These are phyloP conservation scores for Rhizoclosmatium sp. DNA, from an alignment of 192 early-diverging fungal species.

Conservation along the genomic window DNA sequence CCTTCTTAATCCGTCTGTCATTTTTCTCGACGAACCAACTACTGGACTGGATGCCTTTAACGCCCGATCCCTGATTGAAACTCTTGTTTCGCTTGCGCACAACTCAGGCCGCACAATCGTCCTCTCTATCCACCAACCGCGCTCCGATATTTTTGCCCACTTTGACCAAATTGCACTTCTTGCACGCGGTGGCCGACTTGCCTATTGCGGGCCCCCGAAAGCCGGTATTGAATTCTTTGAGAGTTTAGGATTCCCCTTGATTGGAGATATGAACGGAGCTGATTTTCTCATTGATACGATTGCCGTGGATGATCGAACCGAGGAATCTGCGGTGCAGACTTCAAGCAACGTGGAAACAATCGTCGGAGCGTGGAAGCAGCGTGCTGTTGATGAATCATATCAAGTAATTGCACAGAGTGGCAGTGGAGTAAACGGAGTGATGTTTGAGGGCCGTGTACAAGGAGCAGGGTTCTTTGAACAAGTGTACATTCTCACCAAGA, in stretches of 20 bases:
- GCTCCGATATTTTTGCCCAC: slow-evolving; percentile 77
- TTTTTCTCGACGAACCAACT: slow-evolving; percentile 79
- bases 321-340: slow-evolving; percentile 22
- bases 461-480: slow-evolving; percentile 41
- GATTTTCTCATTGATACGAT: slow-evolving; percentile 69
- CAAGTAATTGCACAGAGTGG: background rate
- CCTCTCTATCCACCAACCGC: slow-evolving; percentile 90
- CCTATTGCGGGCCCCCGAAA: slow-evolving; percentile 65
- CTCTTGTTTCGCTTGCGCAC: slow-evolving; percentile 47
- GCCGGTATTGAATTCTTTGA: slow-evolving; percentile 62
- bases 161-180: slow-evolving; percentile 85
- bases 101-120: slow-evolving; percentile 63
- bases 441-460: background rate
- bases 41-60: slow-evolving; percentile 75
- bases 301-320: slow-evolving; percentile 47
- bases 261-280: slow-evolving; percentile 69
- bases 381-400: background rate
- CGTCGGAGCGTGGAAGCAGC: slow-evolving; percentile 29
- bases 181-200: slow-evolving; percentile 67
- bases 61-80: slow-evolving; percentile 67
- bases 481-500: slow-evolving; percentile 31
- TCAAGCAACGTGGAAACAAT: slow-evolving; percentile 18
- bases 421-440: background rate
- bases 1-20: slow-evolving; percentile 68
- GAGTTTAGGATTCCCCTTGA: slow-evolving; percentile 58